Evolutionary conservation across 345 rosid species (phyloP).

Genomic region (Camelina neglecta): DNA sequence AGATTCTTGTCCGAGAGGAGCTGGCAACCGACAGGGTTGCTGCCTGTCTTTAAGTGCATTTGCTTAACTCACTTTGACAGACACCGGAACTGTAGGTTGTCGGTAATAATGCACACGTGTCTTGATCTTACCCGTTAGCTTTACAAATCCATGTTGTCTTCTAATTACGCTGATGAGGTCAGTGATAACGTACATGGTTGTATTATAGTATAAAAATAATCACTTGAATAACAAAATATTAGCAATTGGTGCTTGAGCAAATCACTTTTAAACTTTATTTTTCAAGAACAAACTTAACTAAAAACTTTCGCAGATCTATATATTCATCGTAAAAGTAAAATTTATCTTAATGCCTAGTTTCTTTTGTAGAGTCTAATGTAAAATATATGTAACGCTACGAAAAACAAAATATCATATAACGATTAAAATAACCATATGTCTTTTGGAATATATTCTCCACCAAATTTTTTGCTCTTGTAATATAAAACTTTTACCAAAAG

Average conservation of each 20-base stretch:
- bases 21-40: constrained; percentile 84
- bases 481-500: constrained; percentile 54
- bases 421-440: constrained; percentile 42
- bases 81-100: constrained; percentile 59
- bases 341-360: not conserved
- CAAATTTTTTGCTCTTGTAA: constrained; percentile 9
- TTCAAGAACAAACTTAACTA: not conserved
- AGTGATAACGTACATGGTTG: constrained; percentile 4
- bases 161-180: constrained; percentile 13
- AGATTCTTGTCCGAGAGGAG: constrained; percentile 54
- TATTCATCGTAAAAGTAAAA: not conserved
- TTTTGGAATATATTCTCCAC: constrained; percentile 50
- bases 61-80: constrained; percentile 37
- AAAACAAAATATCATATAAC: not conserved
- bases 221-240: not conserved
- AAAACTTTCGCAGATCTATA: not conserved
- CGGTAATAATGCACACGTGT: constrained; percentile 54
- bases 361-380: not conserved
- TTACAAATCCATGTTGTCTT: constrained; percentile 6
- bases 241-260: constrained; percentile 15
- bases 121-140: constrained; percentile 1
- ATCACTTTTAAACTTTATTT: not conserved
- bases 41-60: constrained; percentile 48
- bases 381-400: not conserved
- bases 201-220: not conserved